A percentile compares a stretch with the other conserved stretches of the same genome.
Evolutionary conservation across 331 rosid species (phyloP).

Genomic region (Quercus phellos): DNA sequence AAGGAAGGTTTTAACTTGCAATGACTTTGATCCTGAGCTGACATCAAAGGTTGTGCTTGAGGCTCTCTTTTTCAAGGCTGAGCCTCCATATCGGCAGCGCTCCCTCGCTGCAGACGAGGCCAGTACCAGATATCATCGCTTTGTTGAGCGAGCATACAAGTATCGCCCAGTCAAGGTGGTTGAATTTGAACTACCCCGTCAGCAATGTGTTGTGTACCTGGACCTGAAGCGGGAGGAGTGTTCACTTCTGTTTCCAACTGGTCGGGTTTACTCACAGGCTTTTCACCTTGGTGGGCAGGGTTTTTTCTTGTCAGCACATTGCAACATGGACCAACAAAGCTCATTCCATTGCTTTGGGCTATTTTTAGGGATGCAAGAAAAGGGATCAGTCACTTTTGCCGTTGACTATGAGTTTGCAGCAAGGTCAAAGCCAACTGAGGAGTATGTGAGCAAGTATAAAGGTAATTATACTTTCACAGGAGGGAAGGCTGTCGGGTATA

Average conservation of each 20-base stretch:
- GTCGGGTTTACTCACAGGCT: constrained; percentile 34
- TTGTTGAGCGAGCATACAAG: constrained; percentile 40
- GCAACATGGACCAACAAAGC: constrained; percentile 37
- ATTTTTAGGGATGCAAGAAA: constrained; percentile 37
- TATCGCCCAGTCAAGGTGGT: constrained; percentile 40
- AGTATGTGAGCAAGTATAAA: constrained; percentile 22
- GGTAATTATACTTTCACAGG: constrained; percentile 43
- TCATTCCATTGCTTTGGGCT: constrained; percentile 36
- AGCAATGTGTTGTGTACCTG: constrained; percentile 35
- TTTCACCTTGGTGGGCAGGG: constrained; percentile 31
- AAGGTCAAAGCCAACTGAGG: constrained; percentile 35
- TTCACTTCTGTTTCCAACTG: constrained; percentile 28
- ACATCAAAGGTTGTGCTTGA: constrained; percentile 42
- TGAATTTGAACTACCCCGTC: constrained; percentile 34
- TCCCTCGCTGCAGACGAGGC: constrained; percentile 27
- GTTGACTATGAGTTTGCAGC: constrained; percentile 43
- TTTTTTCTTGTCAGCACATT: constrained; percentile 40
- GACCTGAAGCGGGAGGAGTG: constrained; percentile 49
- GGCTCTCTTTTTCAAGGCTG: constrained; percentile 50
- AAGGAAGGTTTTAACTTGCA: constrained; percentile 35
- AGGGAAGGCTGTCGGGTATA: constrained; percentile 39
- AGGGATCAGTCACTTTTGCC: constrained; percentile 17
- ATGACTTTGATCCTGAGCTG: constrained; percentile 36
- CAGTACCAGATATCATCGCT: constrained; percentile 15
- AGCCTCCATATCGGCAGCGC: constrained; percentile 28